A percentile compares a stretch with the other conserved stretches of the same genome.
These are phyloP conservation scores for Boletus rex-veris DNA, from an alignment of 768 basidiomycete species.

Conservation along the genomic window DNA sequence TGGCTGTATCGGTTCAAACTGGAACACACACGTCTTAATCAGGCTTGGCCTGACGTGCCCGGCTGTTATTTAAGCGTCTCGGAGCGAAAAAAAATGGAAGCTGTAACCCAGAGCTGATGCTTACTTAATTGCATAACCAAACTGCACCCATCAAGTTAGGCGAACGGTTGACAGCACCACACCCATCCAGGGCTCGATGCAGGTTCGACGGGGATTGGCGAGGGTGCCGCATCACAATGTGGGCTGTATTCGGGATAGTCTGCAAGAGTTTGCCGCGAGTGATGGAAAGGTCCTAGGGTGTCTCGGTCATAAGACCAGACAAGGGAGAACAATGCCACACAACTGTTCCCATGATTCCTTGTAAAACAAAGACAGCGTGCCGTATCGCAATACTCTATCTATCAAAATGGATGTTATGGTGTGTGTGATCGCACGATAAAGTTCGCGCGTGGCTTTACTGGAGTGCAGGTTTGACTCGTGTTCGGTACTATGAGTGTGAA, in stretches of 20 bases:
- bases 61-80: conserved; percentile 21
- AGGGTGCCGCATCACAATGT: neutral
- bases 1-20: neutral
- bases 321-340: conserved; percentile 5
- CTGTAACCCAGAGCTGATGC: conserved; percentile 6
- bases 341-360: neutral
- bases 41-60: neutral
- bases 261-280: conserved; percentile 1
- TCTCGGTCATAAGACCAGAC: conserved; percentile 12
- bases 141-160: conserved; percentile 9
- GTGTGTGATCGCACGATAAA: conserved; percentile 7
- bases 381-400: neutral
- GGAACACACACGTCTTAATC: conserved; percentile 11
- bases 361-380: conserved; percentile 10
- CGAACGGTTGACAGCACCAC: conserved; percentile 14
- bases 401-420: conserved; percentile 11
- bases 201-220: conserved; percentile 26
- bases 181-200: conserved; percentile 16
- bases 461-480: neutral
- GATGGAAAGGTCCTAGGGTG: conserved; percentile 1
- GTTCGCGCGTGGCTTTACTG: conserved; percentile 11
- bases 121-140: conserved; percentile 24
- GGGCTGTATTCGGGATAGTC: conserved; percentile 13
- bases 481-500: conserved; percentile 12
- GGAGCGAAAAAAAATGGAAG: conserved; percentile 30